Base-by-base conservation (phyloP, 2,329 filamentous ascomycete species). In the Fonsecaea monophora region DNA sequence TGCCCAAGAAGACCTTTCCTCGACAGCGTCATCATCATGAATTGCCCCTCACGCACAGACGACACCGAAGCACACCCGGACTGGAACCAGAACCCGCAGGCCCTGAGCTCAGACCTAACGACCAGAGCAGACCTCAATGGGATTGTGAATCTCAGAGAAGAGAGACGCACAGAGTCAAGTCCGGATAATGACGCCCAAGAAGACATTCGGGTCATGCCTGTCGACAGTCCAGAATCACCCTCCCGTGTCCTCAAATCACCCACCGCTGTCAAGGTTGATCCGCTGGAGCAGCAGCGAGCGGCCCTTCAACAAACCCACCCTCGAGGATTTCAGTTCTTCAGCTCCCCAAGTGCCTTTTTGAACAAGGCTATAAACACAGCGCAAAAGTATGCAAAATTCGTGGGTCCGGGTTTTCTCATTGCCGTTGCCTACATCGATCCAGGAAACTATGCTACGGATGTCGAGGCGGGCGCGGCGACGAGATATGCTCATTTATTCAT, bases 11-110 rank as follows among this genome's bases (percentile, higher is more conserved):
- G 37, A 34, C 18, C 30, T 15, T n/a, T 53, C 18, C 56, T 61
- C 30, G 1, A 32, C 21, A 42, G 32, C 55, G 37, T 60, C 66
- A 53, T 64, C 65, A 77, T 40, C 59, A 90, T 90, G 88, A 90
- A 90, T 73, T 89, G 87, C 75, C 87, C 87, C 65, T 89, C 87
- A 5, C 81, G 86, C 71, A 86, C 82, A 37, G 87, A 90, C 67
- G 82, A 86, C 64, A 80, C 82, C 35, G 75, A 82, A 58, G 79
- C 81, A 57, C 82, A 85, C 60, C 81, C 82, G 25, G 81, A 80
- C 61, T 87, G 83, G 78, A 90, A 90, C 73, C 88, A 90, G 76
- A 89, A 82, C 69, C 88, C 87, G 0, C 79, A 83, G 63, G 79
- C 80, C 2, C 77, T 90, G 64, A 84, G 83, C 65, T 81, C 82